Conservation (phyloP, 169 alveolate species). For the Cryptosporidium tyzzeri region DNA sequence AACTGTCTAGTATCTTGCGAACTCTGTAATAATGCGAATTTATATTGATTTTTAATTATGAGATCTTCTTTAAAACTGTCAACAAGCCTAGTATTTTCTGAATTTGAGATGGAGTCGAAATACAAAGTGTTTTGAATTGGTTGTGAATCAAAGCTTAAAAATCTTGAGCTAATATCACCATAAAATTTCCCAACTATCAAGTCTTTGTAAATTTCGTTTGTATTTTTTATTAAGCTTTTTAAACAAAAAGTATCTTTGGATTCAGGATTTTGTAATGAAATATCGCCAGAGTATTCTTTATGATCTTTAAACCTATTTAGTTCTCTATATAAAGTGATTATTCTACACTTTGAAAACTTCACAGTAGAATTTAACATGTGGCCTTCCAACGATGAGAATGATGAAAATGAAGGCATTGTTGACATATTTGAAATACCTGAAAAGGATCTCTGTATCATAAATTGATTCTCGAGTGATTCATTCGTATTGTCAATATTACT, state of each 20-base stretch:
- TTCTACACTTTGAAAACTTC: conserved; percentile 11
- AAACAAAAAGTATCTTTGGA: not conserved
- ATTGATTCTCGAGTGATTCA: not conserved
- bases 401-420: conserved; percentile 15
- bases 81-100: not conserved
- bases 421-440: conserved; percentile 26
- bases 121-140: not conserved
- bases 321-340: conserved; percentile 24
- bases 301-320: conserved; percentile 10
- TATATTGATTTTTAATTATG: not conserved
- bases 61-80: not conserved
- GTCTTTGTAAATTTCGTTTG: conserved; percentile 2
- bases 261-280: not conserved
- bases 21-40: conserved; percentile 28
- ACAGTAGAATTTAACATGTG: not conserved
- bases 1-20: conserved; percentile 78
- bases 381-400: conserved; percentile 15
- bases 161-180: not conserved
- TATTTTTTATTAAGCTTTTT: conserved; percentile 8
- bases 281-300: not conserved
- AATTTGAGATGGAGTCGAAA: not conserved
- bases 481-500: not conserved
- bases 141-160: not conserved
- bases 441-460: not conserved
- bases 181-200: not conserved